Evolutionary conservation across 2,329 filamentous ascomycete species (phyloP), one percentile per base, ranked within the genome.

Genomic region (Periconia digitata): DNA sequence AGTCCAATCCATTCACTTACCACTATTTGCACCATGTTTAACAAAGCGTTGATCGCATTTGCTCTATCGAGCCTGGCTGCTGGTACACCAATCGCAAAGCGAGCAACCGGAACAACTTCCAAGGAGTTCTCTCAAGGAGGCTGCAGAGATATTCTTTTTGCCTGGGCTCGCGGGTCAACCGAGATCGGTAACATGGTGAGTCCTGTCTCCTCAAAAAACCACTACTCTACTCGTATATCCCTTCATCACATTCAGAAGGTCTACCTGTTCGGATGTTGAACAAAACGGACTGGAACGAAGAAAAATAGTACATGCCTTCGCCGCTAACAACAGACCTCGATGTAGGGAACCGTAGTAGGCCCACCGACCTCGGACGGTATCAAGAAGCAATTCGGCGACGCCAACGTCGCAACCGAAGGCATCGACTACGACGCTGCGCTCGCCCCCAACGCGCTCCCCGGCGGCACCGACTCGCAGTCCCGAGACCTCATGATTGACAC

Each of bases 121-220:
- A 72, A 72, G 8, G 74, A 76, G 32, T 72, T 75, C 47, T 70
- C 67, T 7, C 47, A 58, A 22, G 69, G 70, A 8, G 62, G 65
- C 7, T 78, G 76, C 62, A 68, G 63, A 53, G 64, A 69, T 23
- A 62, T 77, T 18, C 72, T 76, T 21, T 74, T 79, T 42, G 74
- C 79, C 40, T 79, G 75, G 52, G 76, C 77, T 8, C 72, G 77
- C 39, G 77, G 75, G 20, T 78, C 76, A 12, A 74, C 72, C 13
- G 77, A 80, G 53, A 55, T 64, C 6, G 77, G 77, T n/a, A 77
- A 79, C 60, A 72, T 79, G 59, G 75, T 76, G 68, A 68, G 6
- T 65, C 67, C 8, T 61, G 63, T 15, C 60, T 3, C 67, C 42
- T 66, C 42, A n/a, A n/a, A n/a, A 35, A 12, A 23, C 29, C 12